Base-by-base conservation (phyloP, 2,329 filamentous ascomycete species). In the Neonectria punicea region DNA sequence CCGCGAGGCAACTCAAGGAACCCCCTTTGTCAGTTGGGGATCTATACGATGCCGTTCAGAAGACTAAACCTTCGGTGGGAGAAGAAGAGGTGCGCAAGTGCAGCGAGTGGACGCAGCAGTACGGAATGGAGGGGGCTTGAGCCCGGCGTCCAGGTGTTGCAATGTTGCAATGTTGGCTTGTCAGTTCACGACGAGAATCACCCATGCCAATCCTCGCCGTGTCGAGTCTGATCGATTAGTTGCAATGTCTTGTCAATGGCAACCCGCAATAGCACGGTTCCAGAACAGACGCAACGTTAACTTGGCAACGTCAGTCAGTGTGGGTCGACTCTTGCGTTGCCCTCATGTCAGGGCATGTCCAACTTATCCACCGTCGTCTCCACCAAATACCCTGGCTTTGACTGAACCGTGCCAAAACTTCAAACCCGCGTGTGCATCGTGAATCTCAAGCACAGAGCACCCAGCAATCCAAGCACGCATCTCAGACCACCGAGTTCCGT, bases 111-210 rank as follows among this genome's bases (percentile, higher is more conserved):
- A 65, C 61, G 20, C 46, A 46, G 18, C 47, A 46, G 16, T 67
- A 58, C 20, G 61, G 61, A 3, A 60, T 55, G 53, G 64, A 67
- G 20, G 56, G 64, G 4, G 64, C 61, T 18, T 67, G 25, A 58
- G n/a, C 16, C 9, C 36, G 7, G 44, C 25, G 10, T 44, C 9
- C 4, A 13, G 5, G 10, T n/a, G n/a, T 16, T 30, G 46, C 20
- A 47, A 30, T 34, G 46, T 14, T 16, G 5, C 20, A 47, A 32
- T 36, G 46, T 16, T n/a, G 14, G 14, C 36, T 8, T 16, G 36
- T 39, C 36, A 39, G 14, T 13, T 39, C 36, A n/a, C 36, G 13
- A n/a, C 6, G 14, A 8, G 14, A 39, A 3, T 25, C 36, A 16
- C 5, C 36, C 6, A 39, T 39, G 36, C 7, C 14, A 39, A n/a